Evolutionary conservation across 1,284 basidiomycete genomes (phyloP).

Genomic region (Ceratobasidium sp.): DNA sequence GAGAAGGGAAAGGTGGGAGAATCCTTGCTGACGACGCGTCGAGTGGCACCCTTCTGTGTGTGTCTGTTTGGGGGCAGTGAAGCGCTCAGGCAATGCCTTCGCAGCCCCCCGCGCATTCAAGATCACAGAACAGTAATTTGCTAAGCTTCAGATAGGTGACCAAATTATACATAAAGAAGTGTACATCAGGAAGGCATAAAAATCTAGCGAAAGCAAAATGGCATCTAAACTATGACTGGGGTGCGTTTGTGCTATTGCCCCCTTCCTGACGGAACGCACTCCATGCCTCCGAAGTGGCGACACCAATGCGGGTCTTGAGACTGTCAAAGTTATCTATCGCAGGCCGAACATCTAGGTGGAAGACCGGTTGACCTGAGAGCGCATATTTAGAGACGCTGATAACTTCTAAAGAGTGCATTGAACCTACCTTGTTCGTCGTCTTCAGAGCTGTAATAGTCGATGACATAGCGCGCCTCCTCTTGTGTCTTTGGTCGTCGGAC

Average conservation of each 20-base stretch:
- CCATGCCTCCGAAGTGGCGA: slow-evolving; percentile 55
- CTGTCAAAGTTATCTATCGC: slow-evolving; percentile 84
- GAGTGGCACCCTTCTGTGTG: slow-evolving; percentile 27
- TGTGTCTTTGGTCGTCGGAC: slow-evolving; percentile 77
- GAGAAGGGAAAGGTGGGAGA: slow-evolving; percentile 13
- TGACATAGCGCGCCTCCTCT: slow-evolving; percentile 90
- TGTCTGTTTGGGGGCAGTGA: slow-evolving; percentile 30
- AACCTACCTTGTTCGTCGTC: slow-evolving; percentile 3
- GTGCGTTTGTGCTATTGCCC: slow-evolving; percentile 44
- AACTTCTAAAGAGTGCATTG: neutral
- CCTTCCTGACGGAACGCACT: slow-evolving; percentile 45
- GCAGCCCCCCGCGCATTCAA: too few relatives aligned
- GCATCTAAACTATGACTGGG: slow-evolving; percentile 9
- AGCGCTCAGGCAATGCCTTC: slow-evolving; percentile 10
- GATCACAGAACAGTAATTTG: too few relatives aligned
- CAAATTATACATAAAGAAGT: slow-evolving; percentile 2
- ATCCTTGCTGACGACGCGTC: slow-evolving; percentile 25
- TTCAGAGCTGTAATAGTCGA: slow-evolving; percentile 91
- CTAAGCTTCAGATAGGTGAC: slow-evolving; percentile 5
- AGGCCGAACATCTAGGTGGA: slow-evolving; percentile 90
- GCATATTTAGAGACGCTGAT: slow-evolving; percentile 60
- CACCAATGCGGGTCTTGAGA: slow-evolving; percentile 63
- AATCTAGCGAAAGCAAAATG: neutral
- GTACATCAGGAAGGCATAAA: neutral
- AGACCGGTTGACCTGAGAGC: slow-evolving; percentile 85